These are phyloP conservation scores for Paxillus ammoniavirescens DNA, from an alignment of 768 basidiomycete genomes.

Conservation along the genomic window DNA sequence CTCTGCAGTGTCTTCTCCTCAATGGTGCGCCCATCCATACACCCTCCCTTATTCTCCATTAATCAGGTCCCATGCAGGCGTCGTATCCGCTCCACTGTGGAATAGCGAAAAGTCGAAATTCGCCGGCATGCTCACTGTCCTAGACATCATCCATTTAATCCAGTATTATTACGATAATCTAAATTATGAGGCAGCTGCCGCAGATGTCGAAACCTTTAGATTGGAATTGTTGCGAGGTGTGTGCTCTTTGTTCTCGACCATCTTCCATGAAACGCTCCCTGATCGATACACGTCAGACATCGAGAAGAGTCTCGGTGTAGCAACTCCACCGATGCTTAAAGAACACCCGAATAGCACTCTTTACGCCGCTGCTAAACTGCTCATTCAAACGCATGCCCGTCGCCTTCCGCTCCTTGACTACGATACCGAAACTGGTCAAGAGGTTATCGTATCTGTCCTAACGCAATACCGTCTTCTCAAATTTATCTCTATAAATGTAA, in stretches of 20 bases:
- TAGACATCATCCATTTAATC: conserved; percentile 98
- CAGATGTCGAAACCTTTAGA: conserved; percentile 90
- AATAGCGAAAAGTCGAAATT: conserved; percentile 92
- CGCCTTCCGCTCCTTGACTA: conserved; percentile 91
- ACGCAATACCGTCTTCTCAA: conserved; percentile 98
- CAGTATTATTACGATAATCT: conserved; percentile 94
- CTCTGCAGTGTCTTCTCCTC: conserved; percentile 78
- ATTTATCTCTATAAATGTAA: conserved; percentile 95
- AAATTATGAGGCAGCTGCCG: conserved; percentile 78
- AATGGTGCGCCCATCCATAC: conserved; percentile 52
- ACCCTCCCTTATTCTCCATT: background rate
- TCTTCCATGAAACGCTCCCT: conserved; percentile 6
- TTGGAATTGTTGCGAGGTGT: conserved; percentile 86
- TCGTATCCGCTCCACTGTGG: conserved; percentile 97
- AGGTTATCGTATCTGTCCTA: conserved; percentile 92
- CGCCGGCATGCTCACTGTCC: conserved; percentile 98
- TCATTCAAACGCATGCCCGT: conserved; percentile 94
- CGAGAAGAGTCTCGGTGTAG: conserved; percentile 89
- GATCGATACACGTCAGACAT: conserved; percentile 59
- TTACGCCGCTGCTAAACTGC: conserved; percentile 83
- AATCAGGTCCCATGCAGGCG: conserved; percentile 51
- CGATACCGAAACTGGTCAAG: conserved; percentile 91
- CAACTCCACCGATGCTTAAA: conserved; percentile 83
- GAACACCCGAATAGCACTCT: conserved; percentile 88
- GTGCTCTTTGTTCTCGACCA: conserved; percentile 23